Percentiles rank a stretch among this genome's conserved stretches.
These are phyloP conservation scores for Ophiocytium majus DNA, from an alignment of 352 stramenopile genomes.

Conservation along the genomic window DNA sequence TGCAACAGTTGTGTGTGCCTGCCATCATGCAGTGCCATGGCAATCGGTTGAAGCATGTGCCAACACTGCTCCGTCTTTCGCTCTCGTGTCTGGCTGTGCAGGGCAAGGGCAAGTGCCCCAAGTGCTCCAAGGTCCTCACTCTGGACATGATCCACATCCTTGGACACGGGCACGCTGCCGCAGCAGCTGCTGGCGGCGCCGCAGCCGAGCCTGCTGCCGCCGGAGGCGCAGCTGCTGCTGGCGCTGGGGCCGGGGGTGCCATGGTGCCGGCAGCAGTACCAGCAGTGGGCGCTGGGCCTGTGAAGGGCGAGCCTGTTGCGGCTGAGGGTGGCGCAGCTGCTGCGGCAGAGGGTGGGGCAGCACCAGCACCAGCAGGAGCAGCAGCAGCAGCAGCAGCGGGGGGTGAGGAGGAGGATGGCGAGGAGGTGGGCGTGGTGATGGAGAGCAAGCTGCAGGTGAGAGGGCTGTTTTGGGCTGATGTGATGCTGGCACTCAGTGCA, in stretches of 20 bases:
- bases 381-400: not conserved
- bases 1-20: no score
- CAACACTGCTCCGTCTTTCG: no score
- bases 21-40: no score
- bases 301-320: not conserved
- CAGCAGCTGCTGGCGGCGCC: no score
- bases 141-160: constrained; percentile 6
- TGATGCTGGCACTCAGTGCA: no score
- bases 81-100: no score
- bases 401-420: not conserved
- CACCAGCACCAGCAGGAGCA: not conserved
- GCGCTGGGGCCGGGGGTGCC: no score
- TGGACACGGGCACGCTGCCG: constrained; percentile 9
- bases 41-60: no score
- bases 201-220: no score
- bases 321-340: not conserved
- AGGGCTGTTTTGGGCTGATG: no score
- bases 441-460: constrained; percentile 38
- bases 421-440: constrained; percentile 32
- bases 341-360: not conserved
- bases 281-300: not conserved
- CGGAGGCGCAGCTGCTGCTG: no score
- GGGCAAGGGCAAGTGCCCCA: constrained; percentile 26
- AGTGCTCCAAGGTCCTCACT: constrained; percentile 15
- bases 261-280: not conserved